Conservation (phyloP, 2,329 filamentous ascomycete genomes). For the Neocatenulostroma microsporum region DNA sequence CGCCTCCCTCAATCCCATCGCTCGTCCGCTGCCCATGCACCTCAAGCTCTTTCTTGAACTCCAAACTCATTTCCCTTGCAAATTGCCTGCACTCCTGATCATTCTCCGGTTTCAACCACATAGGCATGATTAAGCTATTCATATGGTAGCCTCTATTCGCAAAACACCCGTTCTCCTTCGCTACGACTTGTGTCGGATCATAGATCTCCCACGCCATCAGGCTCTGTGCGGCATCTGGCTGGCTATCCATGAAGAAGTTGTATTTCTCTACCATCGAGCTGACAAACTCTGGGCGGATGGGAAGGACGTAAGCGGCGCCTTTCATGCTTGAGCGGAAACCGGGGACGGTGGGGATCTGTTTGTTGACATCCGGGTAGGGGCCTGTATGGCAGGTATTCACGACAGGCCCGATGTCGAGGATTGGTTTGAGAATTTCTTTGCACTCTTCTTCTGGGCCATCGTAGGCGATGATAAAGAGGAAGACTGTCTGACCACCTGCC, state of each 20-base stretch:
- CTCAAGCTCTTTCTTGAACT: constrained; percentile 22
- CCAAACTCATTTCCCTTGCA: constrained; percentile 19
- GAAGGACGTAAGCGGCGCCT: constrained; percentile 20
- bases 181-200: constrained; percentile 18
- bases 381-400: constrained; percentile 17
- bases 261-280: constrained; percentile 13
- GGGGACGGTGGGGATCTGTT: constrained; percentile 14
- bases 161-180: constrained; percentile 18
- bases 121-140: constrained; percentile 23
- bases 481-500: constrained; percentile 17
- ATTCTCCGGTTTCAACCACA: constrained; percentile 23
- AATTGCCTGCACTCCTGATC: constrained; percentile 21
- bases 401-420: constrained; percentile 18
- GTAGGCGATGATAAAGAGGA: constrained; percentile 15
- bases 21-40: constrained; percentile 14
- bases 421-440: constrained; percentile 15
- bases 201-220: constrained; percentile 22
- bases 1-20: constrained; percentile 19
- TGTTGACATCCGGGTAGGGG: constrained; percentile 14
- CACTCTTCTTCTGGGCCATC: constrained; percentile 16
- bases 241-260: constrained; percentile 15
- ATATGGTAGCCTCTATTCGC: constrained; percentile 23
- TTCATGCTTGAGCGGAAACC: constrained; percentile 22
- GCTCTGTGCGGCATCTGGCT: constrained; percentile 14
- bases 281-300: constrained; percentile 19